These are phyloP conservation scores for Phaeosphaeriaceae sp. DNA, from an alignment of 2,329 filamentous ascomycete species.

Conservation along the genomic window DNA sequence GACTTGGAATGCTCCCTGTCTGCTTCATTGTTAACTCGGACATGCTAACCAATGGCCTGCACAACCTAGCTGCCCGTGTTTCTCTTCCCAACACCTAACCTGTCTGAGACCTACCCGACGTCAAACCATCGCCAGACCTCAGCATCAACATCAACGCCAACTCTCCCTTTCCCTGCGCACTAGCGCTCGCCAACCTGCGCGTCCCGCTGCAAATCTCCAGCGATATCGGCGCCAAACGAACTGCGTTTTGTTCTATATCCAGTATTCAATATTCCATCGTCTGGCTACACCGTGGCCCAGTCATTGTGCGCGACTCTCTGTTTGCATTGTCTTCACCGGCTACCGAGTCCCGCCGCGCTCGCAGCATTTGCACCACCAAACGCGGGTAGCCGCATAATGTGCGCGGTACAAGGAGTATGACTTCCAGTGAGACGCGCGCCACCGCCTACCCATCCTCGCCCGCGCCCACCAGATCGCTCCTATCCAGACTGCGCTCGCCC, in stretches of 20 bases:
- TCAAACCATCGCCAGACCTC: conserved; percentile 16
- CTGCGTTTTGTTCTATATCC: no score
- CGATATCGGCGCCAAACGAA: background rate
- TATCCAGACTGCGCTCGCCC: conserved; percentile 63
- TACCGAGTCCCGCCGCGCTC: conserved; percentile 9
- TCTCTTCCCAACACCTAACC: conserved; percentile 25
- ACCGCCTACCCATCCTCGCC: conserved; percentile 38
- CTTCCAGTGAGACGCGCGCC: conserved; percentile 45
- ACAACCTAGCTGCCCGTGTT: conserved; percentile 23
- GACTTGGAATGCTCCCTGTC: conserved; percentile 11
- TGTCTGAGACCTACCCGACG: conserved; percentile 36
- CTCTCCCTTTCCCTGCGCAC: background rate
- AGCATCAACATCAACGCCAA: conserved; percentile 7
- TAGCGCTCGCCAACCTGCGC: conserved; percentile 1
- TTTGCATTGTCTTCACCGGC: conserved; percentile 5
- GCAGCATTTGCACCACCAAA: conserved; percentile 16
- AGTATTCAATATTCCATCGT: background rate
- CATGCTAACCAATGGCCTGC: conserved; percentile 41
- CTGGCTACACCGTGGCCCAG: background rate
- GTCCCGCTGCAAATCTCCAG: background rate
- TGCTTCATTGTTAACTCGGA: conserved; percentile 22
- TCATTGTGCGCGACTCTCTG: background rate
- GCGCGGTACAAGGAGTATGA: conserved; percentile 46
- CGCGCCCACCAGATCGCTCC: conserved; percentile 44
- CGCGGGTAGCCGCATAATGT: conserved; percentile 49